Percentiles rank a stretch among this genome's conserved stretches.
These are phyloP conservation scores for Cylindrodendrum hubeiense DNA, from an alignment of 2,329 filamentous ascomycete species.

Conservation along the genomic window DNA sequence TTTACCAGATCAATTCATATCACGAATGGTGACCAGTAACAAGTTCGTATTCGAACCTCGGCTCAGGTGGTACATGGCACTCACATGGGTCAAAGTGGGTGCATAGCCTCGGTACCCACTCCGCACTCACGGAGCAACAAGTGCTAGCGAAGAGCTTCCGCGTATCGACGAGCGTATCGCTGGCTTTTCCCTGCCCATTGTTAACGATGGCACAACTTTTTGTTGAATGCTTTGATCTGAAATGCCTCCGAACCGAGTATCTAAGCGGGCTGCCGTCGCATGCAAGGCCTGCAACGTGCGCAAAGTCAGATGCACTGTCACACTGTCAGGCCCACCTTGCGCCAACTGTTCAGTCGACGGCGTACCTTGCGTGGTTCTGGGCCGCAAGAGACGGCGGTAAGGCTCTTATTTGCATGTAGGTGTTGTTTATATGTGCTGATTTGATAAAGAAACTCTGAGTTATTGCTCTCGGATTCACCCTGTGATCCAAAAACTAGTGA, in stretches of 20 bases:
- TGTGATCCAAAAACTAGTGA: not conserved
- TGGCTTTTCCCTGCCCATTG: too few species aligned
- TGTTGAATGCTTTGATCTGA: too few species aligned
- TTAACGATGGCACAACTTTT: too few species aligned
- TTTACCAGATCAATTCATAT: too few species aligned
- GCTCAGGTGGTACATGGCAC: too few species aligned
- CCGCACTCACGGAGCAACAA: too few species aligned
- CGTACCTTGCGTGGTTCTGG: slow-evolving; percentile 30
- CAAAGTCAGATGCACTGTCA: slow-evolving; percentile 41
- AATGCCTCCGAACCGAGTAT: not conserved
- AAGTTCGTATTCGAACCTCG: too few species aligned
- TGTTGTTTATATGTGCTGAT: not conserved
- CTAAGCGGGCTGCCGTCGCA: slow-evolving; percentile 27
- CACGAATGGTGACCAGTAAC: too few species aligned
- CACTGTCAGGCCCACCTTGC: slow-evolving; percentile 37
- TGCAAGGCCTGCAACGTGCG: slow-evolving; percentile 38
- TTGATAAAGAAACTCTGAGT: not conserved
- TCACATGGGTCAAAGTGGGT: too few species aligned
- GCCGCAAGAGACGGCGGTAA: slow-evolving; percentile 20
- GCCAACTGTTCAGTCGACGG: slow-evolving; percentile 39
- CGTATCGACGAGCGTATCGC: too few species aligned
- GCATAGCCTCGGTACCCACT: too few species aligned
- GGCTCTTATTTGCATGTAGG: not conserved
- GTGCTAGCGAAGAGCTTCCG: too few species aligned
- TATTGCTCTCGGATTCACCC: not conserved